These are phyloP conservation scores for Alternaria alternata DNA, from an alignment of 2,329 filamentous ascomycete species.

Conservation along the genomic window DNA sequence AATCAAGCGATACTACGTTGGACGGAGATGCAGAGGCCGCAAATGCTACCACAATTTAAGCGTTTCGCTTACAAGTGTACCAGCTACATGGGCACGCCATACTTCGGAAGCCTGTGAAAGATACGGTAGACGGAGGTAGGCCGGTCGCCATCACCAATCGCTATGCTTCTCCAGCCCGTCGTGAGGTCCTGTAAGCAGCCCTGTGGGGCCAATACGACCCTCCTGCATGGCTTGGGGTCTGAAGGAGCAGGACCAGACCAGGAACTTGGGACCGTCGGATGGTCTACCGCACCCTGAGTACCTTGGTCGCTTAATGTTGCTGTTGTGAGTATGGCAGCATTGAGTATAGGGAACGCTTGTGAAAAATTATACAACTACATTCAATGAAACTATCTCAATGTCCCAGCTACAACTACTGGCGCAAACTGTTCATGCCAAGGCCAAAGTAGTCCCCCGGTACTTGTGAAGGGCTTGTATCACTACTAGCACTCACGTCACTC, in stretches of 20 bases:
- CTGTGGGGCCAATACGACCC: slow-evolving; percentile 15
- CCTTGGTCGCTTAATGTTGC: neutral
- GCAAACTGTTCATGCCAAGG: slow-evolving; percentile 19
- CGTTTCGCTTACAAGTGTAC: slow-evolving; percentile 12
- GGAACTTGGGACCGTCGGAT: neutral
- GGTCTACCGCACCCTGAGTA: neutral
- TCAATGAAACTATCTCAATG: neutral
- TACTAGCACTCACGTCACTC: slow-evolving; percentile 22
- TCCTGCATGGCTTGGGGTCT: neutral
- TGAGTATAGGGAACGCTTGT: neutral
- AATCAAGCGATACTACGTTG: slow-evolving; percentile 6
- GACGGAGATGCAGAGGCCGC: slow-evolving; percentile 5
- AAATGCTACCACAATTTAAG: slow-evolving; percentile 10
- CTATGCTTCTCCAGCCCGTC: neutral
- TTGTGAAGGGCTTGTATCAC: slow-evolving; percentile 14
- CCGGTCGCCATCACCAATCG: slow-evolving; percentile 9
- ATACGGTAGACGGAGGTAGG: neutral
- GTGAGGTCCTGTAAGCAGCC: slow-evolving; percentile 20
- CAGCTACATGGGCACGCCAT: slow-evolving; percentile 5
- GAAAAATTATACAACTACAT: neutral
- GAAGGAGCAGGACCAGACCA: neutral
- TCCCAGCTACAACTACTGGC: slow-evolving; percentile 4
- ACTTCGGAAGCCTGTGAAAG: neutral
- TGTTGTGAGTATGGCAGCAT: neutral
- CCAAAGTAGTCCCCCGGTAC: slow-evolving; percentile 33